These are phyloP conservation scores for Amoeboradix gromovi DNA, from an alignment of 371 early-diverging fungal genomes.

Conservation along the genomic window DNA sequence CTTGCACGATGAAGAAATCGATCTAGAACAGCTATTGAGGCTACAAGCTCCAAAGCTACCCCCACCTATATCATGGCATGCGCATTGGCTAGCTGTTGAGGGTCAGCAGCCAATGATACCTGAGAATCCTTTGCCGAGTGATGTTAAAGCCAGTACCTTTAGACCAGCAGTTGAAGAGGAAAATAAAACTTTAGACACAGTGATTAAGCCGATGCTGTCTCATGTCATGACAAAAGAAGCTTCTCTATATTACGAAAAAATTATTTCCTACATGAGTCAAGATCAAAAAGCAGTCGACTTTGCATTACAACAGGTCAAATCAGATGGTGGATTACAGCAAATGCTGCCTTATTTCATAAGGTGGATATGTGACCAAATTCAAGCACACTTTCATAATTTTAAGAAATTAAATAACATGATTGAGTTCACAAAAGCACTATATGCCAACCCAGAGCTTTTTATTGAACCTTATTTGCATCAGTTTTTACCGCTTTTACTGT, in stretches of 20 bases:
- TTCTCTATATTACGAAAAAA: conserved; percentile 84
- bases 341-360: conserved; percentile 92
- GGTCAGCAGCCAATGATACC: conserved; percentile 96
- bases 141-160: conserved; percentile 22
- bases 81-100: conserved; percentile 95
- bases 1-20: conserved; percentile 87
- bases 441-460: conserved; percentile 70
- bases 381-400: conserved; percentile 10
- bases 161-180: not conserved
- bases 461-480: conserved; percentile 96
- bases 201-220: conserved; percentile 16
- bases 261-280: conserved; percentile 44
- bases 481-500: conserved; percentile 76
- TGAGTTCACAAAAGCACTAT: conserved; percentile 44
- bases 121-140: conserved; percentile 76
- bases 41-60: conserved; percentile 81
- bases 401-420: conserved; percentile 33
- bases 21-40: conserved; percentile 66
- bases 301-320: conserved; percentile 50
- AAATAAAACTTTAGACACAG: conserved; percentile 11
- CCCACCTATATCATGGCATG: conserved; percentile 34
- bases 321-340: conserved; percentile 88
- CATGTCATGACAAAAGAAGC: conserved; percentile 81
- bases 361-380: conserved; percentile 58
- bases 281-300: conserved; percentile 33